A percentile compares a stretch with the other conserved stretches of the same genome.
Conservation (phyloP, 1,284 basidiomycete genomes). For the Ceratobasidium sp. region DNA sequence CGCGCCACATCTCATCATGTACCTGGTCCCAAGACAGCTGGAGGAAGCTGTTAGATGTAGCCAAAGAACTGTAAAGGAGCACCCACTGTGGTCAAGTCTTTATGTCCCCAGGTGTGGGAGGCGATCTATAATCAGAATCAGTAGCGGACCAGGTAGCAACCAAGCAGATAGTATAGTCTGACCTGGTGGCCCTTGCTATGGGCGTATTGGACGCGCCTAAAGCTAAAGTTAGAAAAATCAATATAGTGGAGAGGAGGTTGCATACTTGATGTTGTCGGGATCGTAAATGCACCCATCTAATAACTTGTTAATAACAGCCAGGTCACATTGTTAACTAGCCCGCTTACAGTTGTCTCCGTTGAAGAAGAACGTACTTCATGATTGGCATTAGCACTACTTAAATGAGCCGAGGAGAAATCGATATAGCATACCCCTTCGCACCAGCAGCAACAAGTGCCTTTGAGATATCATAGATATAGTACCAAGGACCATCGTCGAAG, state of each 20-base stretch:
- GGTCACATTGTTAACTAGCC: background rate
- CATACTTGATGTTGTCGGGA: slow-evolving; percentile 49
- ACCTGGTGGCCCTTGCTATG: slow-evolving; percentile 44
- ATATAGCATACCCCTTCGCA: slow-evolving; percentile 46
- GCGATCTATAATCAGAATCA: slow-evolving; percentile 19
- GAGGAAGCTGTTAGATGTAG: no score
- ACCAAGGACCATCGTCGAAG: slow-evolving; percentile 50
- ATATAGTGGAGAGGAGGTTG: background rate
- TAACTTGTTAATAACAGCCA: background rate
- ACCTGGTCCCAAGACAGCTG: slow-evolving; percentile 46
- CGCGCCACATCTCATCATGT: slow-evolving; percentile 45
- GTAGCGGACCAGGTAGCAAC: background rate
- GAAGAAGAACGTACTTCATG: slow-evolving; percentile 42
- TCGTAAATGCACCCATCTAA: slow-evolving; percentile 47
- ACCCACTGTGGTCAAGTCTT: slow-evolving; percentile 29
- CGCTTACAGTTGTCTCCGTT: slow-evolving; percentile 39
- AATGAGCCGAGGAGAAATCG: slow-evolving; percentile 15
- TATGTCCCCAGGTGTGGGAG: slow-evolving; percentile 24
- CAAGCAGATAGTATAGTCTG: background rate
- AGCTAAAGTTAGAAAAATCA: background rate
- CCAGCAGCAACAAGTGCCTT: slow-evolving; percentile 45
- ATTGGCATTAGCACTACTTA: slow-evolving; percentile 6
- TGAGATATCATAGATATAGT: slow-evolving; percentile 50
- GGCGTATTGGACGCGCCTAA: slow-evolving; percentile 25
- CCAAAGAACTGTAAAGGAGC: background rate